phyloP scores from a whole-genome alignment of 495 filamentous ascomycete genomes.

The Aspergillus sclerotiicarbonarius region DNA sequence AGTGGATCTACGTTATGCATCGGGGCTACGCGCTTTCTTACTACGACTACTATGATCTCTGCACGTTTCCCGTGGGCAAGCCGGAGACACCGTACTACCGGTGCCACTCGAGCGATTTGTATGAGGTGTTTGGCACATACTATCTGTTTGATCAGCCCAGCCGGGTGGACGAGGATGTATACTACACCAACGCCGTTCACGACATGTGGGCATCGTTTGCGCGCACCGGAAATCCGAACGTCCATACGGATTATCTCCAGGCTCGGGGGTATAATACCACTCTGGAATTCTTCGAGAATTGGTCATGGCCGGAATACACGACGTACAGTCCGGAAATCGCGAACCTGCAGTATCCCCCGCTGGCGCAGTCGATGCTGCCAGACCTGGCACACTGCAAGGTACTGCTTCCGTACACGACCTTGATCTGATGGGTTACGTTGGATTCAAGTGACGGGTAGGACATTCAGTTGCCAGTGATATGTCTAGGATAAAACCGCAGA shows the following conservation, averaged over 20 bases:
- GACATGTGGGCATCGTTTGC: slow-evolving; percentile 1
- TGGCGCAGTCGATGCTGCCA: not conserved
- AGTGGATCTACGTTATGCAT: not conserved
- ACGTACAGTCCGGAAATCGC: not conserved
- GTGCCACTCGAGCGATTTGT: not conserved
- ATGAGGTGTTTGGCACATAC: not conserved
- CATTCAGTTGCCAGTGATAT: too few relatives aligned
- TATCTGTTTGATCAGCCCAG: not conserved
- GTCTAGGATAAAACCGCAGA: too few relatives aligned
- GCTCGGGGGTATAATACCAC: not conserved
- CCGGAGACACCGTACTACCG: not conserved
- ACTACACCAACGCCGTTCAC: not conserved
- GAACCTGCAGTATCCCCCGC: not conserved
- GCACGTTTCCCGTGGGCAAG: not conserved
- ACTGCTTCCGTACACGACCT: not conserved
- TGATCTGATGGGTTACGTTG: not conserved
- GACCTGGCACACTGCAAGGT: not conserved
- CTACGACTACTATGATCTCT: not conserved
- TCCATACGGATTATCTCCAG: not conserved
- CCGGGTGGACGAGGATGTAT: not conserved
- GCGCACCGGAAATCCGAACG: not conserved
- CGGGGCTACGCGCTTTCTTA: not conserved
- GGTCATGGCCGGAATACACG: not conserved
- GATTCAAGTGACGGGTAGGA: too few relatives aligned
- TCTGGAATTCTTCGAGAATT: not conserved